phyloP scores from a whole-genome alignment of 371 early-diverging fungal genomes.

The Haplosporangium sp. region DNA sequence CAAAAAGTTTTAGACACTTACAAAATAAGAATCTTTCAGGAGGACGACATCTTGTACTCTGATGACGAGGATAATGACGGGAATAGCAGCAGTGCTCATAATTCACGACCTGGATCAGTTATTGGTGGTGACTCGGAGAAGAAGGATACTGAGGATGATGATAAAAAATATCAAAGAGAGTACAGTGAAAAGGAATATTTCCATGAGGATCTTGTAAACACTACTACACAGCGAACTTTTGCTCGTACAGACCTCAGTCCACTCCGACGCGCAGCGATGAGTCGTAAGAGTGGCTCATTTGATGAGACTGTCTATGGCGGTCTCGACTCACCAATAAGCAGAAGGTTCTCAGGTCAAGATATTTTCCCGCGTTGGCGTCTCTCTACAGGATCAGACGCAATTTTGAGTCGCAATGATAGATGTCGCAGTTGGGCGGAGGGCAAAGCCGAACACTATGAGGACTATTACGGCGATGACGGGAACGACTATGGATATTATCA shows the following conservation, averaged over 20 bases:
- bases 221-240: constrained; percentile 13
- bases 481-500: constrained; percentile 18
- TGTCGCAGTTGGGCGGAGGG: constrained; percentile 48
- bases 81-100: background rate
- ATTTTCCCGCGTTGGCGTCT: background rate
- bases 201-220: background rate
- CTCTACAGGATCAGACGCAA: background rate
- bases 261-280: background rate
- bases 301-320: constrained; percentile 48
- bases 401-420: constrained; percentile 24
- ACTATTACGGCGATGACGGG: constrained; percentile 34
- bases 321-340: constrained; percentile 15
- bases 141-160: background rate
- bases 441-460: constrained; percentile 16
- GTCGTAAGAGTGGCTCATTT: constrained; percentile 39
- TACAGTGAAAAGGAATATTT: constrained; percentile 17
- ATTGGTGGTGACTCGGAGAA: background rate
- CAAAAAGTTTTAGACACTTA: constrained; percentile 40
- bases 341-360: constrained; percentile 6
- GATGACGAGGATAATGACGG: constrained; percentile 14
- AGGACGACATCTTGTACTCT: constrained; percentile 34
- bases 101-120: background rate
- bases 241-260: background rate
- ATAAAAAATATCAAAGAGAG: background rate
- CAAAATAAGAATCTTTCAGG: constrained; percentile 35